Evolutionary conservation across 768 basidiomycete genomes (phyloP).

Genomic region (Leccinum fibrillosum): DNA sequence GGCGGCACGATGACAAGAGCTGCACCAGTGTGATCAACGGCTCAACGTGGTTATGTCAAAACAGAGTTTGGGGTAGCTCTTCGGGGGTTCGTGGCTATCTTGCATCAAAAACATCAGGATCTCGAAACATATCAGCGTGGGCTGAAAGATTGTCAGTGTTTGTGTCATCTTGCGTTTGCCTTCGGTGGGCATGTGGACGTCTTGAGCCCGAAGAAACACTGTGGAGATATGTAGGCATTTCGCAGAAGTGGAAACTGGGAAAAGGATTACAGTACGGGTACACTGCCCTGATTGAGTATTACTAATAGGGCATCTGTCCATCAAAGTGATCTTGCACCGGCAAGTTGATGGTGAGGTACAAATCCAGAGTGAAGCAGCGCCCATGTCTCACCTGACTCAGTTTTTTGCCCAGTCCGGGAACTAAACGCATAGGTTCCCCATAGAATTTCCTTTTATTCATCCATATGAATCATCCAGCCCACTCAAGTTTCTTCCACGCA

Average conservation of each 20-base stretch:
- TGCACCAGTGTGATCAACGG: neutral
- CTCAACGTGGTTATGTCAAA: neutral
- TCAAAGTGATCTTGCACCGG: slow-evolving; percentile 6
- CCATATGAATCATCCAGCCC: slow-evolving; percentile 14
- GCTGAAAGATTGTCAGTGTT: neutral
- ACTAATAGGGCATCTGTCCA: neutral
- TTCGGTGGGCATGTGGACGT: neutral
- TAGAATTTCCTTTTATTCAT: slow-evolving; percentile 14
- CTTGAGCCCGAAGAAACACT: neutral
- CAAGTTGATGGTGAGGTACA: slow-evolving; percentile 15
- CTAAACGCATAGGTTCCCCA: neutral
- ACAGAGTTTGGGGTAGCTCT: neutral
- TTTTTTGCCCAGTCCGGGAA: slow-evolving; percentile 1
- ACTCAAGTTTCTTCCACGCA: slow-evolving; percentile 6
- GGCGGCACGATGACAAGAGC: neutral
- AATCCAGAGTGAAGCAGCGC: slow-evolving; percentile 17
- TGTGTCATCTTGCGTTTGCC: neutral
- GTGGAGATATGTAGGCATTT: neutral
- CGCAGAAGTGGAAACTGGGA: neutral
- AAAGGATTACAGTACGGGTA: too few relatives aligned
- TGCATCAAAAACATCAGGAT: neutral
- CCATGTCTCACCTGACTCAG: slow-evolving; percentile 1
- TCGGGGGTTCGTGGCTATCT: neutral
- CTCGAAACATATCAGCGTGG: neutral
- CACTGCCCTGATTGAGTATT: neutral